A percentile compares a stretch with the other conserved stretches of the same genome.
Conservation (phyloP, 352 stramenopile species). For the Phytophthora constricta region DNA sequence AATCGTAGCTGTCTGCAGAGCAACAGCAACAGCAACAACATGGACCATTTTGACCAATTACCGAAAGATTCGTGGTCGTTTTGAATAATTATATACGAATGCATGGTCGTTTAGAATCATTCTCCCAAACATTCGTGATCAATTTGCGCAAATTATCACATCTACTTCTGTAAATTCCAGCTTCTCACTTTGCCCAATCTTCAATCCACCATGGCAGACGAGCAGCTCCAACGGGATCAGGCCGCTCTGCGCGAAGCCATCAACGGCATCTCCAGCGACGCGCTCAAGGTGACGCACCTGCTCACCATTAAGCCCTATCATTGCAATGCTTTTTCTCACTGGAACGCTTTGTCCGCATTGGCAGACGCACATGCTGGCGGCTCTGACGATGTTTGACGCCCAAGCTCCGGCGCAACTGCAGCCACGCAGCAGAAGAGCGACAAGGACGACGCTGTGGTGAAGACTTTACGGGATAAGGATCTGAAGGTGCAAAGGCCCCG, state of each 20-base stretch:
- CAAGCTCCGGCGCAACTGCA: conserved; percentile 1
- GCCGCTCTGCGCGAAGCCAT: conserved; percentile 48
- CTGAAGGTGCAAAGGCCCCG: conserved; percentile 54
- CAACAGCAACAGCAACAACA: not conserved
- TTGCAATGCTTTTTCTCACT: not conserved
- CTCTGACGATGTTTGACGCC: conserved; percentile 56
- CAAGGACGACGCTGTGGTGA: conserved; percentile 52
- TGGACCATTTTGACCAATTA: too few relatives aligned
- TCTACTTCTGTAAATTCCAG: not conserved
- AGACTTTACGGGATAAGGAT: conserved; percentile 48
- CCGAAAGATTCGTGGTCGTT: too few relatives aligned
- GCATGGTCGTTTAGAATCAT: not conserved
- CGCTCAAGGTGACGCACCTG: conserved; percentile 42
- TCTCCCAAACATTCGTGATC: not conserved
- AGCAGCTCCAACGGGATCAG: conserved; percentile 42
- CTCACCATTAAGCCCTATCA: not conserved
- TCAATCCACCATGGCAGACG: conserved; percentile 36
- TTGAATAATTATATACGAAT: too few relatives aligned
- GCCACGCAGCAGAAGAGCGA: conserved; percentile 25
- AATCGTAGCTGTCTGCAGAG: too few relatives aligned
- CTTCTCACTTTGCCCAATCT: not conserved
- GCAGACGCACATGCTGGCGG: conserved; percentile 76
- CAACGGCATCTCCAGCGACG: conserved; percentile 29
- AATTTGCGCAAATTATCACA: not conserved
- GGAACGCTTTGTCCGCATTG: not conserved